Base-by-base conservation (phyloP, 768 basidiomycete species). In the Collybiopsis confluens region DNA sequence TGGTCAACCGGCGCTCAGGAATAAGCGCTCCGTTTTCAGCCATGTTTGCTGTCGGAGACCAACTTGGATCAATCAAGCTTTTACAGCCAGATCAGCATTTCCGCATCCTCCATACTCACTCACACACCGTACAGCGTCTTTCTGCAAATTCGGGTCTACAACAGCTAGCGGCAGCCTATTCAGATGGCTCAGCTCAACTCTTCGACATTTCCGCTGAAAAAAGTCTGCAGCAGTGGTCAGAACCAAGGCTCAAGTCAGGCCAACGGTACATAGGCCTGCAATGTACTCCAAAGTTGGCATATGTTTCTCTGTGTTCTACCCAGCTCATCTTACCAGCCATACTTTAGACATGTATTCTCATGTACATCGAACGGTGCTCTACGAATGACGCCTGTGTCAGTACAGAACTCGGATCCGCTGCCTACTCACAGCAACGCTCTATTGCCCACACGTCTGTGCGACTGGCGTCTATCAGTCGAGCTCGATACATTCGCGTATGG, bases 311-410 rank as follows among this genome's bases (percentile, higher is more conserved):
- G 5, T 33, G 5, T 33, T 33, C 13, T 33, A 33, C 11, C 11
- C 38, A n/a, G 52, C 13, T 51, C 23, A 23, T 35, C 41, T 37
- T 16, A 26, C 44, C n/a, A 24, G 24, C n/a, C 38, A 43, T n/a
- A n/a, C n/a, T 33, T 50, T 60, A 82, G 85, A 49, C 70, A 74
- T 10, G 70, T 81, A 7, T 85, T 81, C 56, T 82, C 88, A 9
- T 92, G 90, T 65, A 86, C 88, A 1, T 82, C 87, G 1, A 85
- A 86, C 53, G 91, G 91, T 23, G 85, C 85, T 48, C 71, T 92
- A 35, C 79, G 84, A 48, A 68, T 73, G 51, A 80, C 76, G 1
- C 57, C 63, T 33, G 61, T 74, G 21, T 58, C 58, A 33, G 65
- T 67, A 36, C 66, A 65, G 11, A 49, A 56, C 2, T 44, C 54